Evolutionary conservation across 208 protist species (phyloP), one percentile per base, ranked within the genome.

Genomic region (Wallacemonas sp.): DNA sequence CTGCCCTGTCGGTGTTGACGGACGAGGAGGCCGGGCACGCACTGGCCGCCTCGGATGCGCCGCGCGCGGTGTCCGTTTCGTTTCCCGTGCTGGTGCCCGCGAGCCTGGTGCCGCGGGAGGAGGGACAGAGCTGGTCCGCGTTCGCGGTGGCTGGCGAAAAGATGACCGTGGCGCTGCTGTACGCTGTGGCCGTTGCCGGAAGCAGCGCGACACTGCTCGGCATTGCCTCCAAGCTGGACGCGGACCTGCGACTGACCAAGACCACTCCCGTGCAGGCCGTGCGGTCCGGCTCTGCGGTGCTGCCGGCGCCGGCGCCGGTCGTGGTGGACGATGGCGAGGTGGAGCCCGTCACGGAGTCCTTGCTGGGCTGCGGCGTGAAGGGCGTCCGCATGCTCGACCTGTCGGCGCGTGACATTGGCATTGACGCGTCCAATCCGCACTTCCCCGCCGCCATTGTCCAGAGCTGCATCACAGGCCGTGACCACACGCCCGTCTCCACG

Each of bases 91-190:
- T 93, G 64, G 69, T 93, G 26, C 87, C 87, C 12, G 72, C 79
- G n/a, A 49, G 68, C 16, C 77, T 90, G 45, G 72, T 93, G 11
- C 87, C 87, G 7, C 42, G 67, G 2, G 72, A 74, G 31, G 70
- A 48, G 45, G 66, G 50, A 18, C 57, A 69, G 20, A 69, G 72
- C 25, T 93, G 87, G 87, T 55, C 57, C 7, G 65, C 69, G 25
- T 91, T 83, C 73, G 85, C 85, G 41, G 86, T 94, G 36, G 75
- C 75, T 8, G 85, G 85, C 25, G 88, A 94, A 63, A 71, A 77
- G 23, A 88, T 94, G 83, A 79, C 76, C 29, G 88, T 88, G 26
- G 72, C 76, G 20, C 50, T 92, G 59, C 69, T 94, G 26, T 94
- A 91, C 57, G 80, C 78, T 41, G 74, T 84, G 2, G 68, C 85